Percentiles rank a stretch among this genome's conserved stretches.
Evolutionary conservation across 345 rosid species (phyloP).

Genomic region (Gossypium stocksii): DNA sequence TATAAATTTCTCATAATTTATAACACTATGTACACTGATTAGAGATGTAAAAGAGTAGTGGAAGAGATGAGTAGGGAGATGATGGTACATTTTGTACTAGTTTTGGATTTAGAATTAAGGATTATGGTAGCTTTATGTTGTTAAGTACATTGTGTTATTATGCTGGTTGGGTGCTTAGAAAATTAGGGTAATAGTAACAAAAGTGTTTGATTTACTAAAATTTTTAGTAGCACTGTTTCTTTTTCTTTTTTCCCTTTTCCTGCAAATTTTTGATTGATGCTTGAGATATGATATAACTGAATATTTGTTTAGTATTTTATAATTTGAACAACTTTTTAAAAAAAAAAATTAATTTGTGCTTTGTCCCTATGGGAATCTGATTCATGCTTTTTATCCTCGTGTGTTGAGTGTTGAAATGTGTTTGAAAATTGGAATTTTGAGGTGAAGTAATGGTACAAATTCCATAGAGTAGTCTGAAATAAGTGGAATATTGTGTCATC

Average conservation of each 20-base stretch:
- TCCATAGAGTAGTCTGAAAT: not conserved
- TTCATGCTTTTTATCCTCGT: not conserved
- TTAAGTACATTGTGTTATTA: constrained; percentile 6
- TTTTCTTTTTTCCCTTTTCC: not conserved
- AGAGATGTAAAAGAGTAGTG: too few relatives aligned
- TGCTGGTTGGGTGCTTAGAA: constrained; percentile 15
- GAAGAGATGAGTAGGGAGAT: too few relatives aligned
- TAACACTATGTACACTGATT: too few relatives aligned
- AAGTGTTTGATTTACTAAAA: not conserved
- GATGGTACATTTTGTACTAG: too few relatives aligned
- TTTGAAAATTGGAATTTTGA: not conserved
- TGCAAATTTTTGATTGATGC: not conserved
- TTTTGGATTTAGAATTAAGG: too few relatives aligned
- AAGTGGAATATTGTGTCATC: not conserved
- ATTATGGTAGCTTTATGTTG: too few relatives aligned
- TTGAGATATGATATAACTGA: not conserved
- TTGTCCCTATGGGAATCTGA: not conserved
- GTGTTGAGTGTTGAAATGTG: not conserved
- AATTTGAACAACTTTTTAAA: not conserved
- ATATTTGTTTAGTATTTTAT: not conserved
- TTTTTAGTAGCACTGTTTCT: not conserved
- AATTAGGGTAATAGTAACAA: not conserved
- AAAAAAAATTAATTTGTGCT: not conserved
- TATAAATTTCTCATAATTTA: too few relatives aligned
- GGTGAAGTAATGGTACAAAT: not conserved